Conservation (phyloP, 176 grass and related monocot genomes). For the Zea mays region Zm-B73-REFERENCE-NAM-5.0 NC_050100.1:134357501-134358000, state of each 20-base stretch:
- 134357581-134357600: constrained; percentile 25
- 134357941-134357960: neutral
- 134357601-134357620: constrained; percentile 34
- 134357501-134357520: constrained; percentile 47
- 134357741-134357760: neutral
- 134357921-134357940: neutral
- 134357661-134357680: neutral
- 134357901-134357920: neutral
- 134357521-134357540: constrained; percentile 25
- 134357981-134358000: neutral
- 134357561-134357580: constrained; percentile 39
- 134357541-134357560: constrained; percentile 54
- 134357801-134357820: constrained; percentile 18
- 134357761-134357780: constrained; percentile 17
- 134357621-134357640: constrained; percentile 16
- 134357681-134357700: neutral
- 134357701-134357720: neutral
- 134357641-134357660: neutral
- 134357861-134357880: neutral
- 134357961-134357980: no score
- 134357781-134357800: neutral
- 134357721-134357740: constrained; percentile 26
- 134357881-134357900: neutral
- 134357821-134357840: neutral
- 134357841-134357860: neutral